phyloP scores from a whole-genome alignment of 768 basidiomycete species.

The Amanita fuliginea region DNA sequence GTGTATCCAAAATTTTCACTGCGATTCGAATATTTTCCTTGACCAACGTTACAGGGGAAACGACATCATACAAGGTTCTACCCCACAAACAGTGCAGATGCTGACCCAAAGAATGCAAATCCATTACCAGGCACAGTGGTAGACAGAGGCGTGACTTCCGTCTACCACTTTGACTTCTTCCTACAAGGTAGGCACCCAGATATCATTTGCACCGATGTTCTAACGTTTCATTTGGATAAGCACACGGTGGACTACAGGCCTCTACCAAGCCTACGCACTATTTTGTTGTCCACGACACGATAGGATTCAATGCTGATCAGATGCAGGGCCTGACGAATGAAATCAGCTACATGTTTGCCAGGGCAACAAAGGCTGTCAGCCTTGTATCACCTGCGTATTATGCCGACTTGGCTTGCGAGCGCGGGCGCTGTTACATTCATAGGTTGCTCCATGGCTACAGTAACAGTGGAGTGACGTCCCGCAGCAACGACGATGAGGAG shows the following conservation, averaged over 20 bases:
- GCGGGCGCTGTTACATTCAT: conserved; percentile 66
- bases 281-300: conserved; percentile 74
- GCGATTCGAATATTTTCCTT: conserved; percentile 8
- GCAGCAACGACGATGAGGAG: conserved; percentile 33
- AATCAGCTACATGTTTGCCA: conserved; percentile 70
- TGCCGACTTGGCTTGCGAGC: conserved; percentile 56
- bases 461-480: conserved; percentile 19
- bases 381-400: conserved; percentile 77
- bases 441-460: conserved; percentile 49
- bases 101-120: conserved; percentile 61
- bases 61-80: conserved; percentile 53
- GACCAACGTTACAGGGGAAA: conserved; percentile 25
- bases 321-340: conserved; percentile 63
- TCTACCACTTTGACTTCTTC: conserved; percentile 58
- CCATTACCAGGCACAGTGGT: conserved; percentile 71
- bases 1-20: conserved; percentile 36
- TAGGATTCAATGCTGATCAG: conserved; percentile 52
- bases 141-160: conserved; percentile 66
- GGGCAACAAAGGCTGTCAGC: conserved; percentile 82
- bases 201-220: not conserved
- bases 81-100: conserved; percentile 38
- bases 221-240: conserved; percentile 17
- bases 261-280: conserved; percentile 72
- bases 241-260: conserved; percentile 68
- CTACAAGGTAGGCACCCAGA: conserved; percentile 38